Evolutionary conservation across 2,329 filamentous ascomycete species (phyloP).

Genomic region (Sclerotiophoma versabilis): DNA sequence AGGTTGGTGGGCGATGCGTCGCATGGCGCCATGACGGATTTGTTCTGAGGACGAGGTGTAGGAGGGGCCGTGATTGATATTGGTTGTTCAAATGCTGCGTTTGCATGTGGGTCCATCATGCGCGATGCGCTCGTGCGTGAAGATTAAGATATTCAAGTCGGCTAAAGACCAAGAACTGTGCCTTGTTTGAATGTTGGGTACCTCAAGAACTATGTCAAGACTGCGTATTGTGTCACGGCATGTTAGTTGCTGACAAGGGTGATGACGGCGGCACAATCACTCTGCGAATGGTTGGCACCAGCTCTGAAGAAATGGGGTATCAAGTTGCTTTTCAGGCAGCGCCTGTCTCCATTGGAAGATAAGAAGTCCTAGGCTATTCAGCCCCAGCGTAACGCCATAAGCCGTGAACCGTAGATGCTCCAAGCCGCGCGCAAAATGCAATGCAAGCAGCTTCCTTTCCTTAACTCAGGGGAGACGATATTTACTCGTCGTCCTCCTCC

Average conservation of each 20-base stretch:
- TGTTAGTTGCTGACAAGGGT: background rate
- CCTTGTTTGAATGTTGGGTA: too few relatives aligned
- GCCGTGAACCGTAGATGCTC: constrained; percentile 44
- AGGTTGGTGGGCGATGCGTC: constrained; percentile 87
- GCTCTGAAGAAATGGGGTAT: constrained; percentile 28
- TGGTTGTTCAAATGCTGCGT: too few relatives aligned
- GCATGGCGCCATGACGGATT: constrained; percentile 88
- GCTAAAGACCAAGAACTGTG: too few relatives aligned
- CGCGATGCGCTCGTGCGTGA: too few relatives aligned
- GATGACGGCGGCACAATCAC: background rate
- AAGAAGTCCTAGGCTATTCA: constrained; percentile 43
- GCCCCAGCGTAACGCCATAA: constrained; percentile 48
- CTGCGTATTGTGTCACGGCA: too few relatives aligned
- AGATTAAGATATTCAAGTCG: too few relatives aligned
- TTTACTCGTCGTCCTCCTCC: constrained; percentile 55
- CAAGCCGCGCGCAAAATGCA: constrained; percentile 26
- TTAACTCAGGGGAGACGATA: constrained; percentile 16
- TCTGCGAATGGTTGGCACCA: background rate
- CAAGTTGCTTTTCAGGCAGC: constrained; percentile 42
- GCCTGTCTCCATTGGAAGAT: constrained; percentile 43
- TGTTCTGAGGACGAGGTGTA: constrained; percentile 56
- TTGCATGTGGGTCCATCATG: too few relatives aligned
- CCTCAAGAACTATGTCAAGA: too few relatives aligned
- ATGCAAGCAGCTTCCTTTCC: constrained; percentile 33
- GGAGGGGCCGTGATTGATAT: too few relatives aligned